These are phyloP conservation scores for Epichloe bromicola DNA, from an alignment of 2,329 filamentous ascomycete species.

Conservation along the genomic window DNA sequence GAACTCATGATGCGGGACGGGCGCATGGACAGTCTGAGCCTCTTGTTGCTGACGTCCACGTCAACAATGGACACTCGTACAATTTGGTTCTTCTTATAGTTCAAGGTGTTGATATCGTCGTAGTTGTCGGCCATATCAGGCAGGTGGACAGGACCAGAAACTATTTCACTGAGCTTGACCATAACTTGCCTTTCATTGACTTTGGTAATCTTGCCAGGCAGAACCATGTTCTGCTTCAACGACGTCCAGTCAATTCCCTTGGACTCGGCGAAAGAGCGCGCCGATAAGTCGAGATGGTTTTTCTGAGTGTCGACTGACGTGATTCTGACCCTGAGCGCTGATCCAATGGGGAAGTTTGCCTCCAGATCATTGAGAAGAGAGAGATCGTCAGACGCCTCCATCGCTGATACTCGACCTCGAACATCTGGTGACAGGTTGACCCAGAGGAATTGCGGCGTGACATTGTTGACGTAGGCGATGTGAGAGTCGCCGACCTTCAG, in stretches of 20 bases:
- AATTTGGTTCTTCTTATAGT: slow-evolving; percentile 72
- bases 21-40: slow-evolving; percentile 64
- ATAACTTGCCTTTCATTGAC: slow-evolving; percentile 71
- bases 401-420: slow-evolving; percentile 66
- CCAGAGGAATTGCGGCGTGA: slow-evolving; percentile 70
- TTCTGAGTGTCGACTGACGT: slow-evolving; percentile 59
- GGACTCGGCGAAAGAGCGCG: slow-evolving; percentile 42
- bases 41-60: slow-evolving; percentile 75
- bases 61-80: slow-evolving; percentile 76
- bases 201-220: slow-evolving; percentile 76
- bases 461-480: slow-evolving; percentile 84
- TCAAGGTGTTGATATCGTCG: slow-evolving; percentile 60
- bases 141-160: slow-evolving; percentile 70
- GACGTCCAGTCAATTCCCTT: slow-evolving; percentile 51
- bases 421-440: slow-evolving; percentile 82
- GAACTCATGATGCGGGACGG: slow-evolving; percentile 86
- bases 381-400: slow-evolving; percentile 80
- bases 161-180: slow-evolving; percentile 68
- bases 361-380: slow-evolving; percentile 63
- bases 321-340: slow-evolving; percentile 69
- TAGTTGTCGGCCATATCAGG: slow-evolving; percentile 83
- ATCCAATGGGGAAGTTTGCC: slow-evolving; percentile 74
- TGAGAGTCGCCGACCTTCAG: slow-evolving; percentile 59
- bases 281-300: slow-evolving; percentile 73
- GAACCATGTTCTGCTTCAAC: slow-evolving; percentile 64